Percentiles rank a stretch among this genome's conserved stretches.
phyloP scores from a whole-genome alignment of 164 flowering plant genomes.

The Umbellularia californica region DNA sequence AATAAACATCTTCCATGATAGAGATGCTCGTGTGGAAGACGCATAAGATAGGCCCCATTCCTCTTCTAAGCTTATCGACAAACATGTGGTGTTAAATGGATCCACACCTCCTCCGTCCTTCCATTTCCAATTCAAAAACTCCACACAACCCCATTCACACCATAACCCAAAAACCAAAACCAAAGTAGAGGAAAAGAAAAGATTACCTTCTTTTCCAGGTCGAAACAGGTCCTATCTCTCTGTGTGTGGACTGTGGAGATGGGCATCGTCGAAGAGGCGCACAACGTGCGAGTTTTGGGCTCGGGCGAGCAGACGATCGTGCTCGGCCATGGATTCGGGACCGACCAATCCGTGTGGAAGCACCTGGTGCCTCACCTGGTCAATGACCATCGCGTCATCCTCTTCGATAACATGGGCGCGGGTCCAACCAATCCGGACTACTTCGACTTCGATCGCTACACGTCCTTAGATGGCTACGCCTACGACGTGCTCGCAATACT shows the following conservation, averaged over 20 bases:
- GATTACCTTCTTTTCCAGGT: no score
- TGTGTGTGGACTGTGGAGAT: slow-evolving; percentile 9
- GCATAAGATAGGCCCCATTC: background rate
- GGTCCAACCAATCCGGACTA: slow-evolving; percentile 60
- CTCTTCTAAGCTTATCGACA: background rate
- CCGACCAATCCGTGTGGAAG: slow-evolving; percentile 62
- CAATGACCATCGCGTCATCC: slow-evolving; percentile 27
- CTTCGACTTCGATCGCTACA: slow-evolving; percentile 59
- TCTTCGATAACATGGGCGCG: slow-evolving; percentile 60
- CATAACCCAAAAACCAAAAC: no score
- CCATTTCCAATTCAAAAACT: background rate
- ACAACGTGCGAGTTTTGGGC: slow-evolving; percentile 41
- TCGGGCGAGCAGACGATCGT: slow-evolving; percentile 31
- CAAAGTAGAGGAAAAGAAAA: background rate
- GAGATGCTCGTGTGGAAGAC: no score
- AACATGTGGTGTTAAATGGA: slow-evolving; percentile 1
- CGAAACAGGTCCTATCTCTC: background rate
- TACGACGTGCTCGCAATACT: slow-evolving; percentile 50
- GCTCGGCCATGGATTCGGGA: slow-evolving; percentile 53
- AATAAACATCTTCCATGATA: no score
- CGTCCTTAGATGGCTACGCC: slow-evolving; percentile 51
- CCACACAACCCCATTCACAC: background rate
- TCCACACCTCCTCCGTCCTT: background rate
- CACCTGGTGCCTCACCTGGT: slow-evolving; percentile 49
- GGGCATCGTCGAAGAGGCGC: slow-evolving; percentile 54